A percentile compares a stretch with the other conserved stretches of the same genome.
phyloP scores from a whole-genome alignment of 768 basidiomycete species.

The Lyophyllum shimeji region DNA sequence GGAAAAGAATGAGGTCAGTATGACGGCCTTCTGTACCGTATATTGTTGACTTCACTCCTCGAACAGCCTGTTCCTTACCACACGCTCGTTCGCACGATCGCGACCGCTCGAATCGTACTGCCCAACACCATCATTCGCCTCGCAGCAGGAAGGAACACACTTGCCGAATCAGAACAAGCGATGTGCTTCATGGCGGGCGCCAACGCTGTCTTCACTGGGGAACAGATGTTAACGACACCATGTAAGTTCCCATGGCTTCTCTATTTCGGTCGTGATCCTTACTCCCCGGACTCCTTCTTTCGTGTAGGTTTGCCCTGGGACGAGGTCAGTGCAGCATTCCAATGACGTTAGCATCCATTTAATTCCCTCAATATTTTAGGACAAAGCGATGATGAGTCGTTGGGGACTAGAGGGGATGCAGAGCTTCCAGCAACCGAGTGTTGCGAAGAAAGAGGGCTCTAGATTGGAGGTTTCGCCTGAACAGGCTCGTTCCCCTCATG shows the following conservation, averaged over 20 bases:
- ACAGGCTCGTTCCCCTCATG: constrained; percentile 1
- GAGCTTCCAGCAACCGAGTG: constrained; percentile 77
- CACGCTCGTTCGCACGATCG: constrained; percentile 88
- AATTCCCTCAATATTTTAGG: constrained; percentile 39
- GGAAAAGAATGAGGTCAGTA: constrained; percentile 79
- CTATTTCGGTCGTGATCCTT: constrained; percentile 9
- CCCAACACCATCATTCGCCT: constrained; percentile 93
- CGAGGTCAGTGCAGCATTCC: constrained; percentile 48
- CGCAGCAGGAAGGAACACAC: constrained; percentile 88
- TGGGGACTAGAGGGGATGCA: constrained; percentile 93
- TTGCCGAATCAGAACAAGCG: constrained; percentile 89
- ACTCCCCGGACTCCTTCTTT: constrained; percentile 9
- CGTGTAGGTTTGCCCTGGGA: constrained; percentile 87
- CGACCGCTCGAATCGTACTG: constrained; percentile 90
- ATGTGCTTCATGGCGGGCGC: constrained; percentile 99
- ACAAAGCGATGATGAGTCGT: constrained; percentile 89
- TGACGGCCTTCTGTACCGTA: background rate
- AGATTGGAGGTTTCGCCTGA: constrained; percentile 17
- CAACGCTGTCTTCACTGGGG: constrained; percentile 98
- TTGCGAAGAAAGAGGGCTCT: constrained; percentile 54
- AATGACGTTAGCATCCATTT: constrained; percentile 3
- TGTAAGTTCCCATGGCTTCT: constrained; percentile 51
- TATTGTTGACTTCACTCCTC: constrained; percentile 6
- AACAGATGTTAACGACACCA: constrained; percentile 95
- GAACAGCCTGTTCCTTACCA: constrained; percentile 76